These are phyloP conservation scores for Alternaria metachromatica DNA, from an alignment of 2,329 filamentous ascomycete genomes.

Conservation along the genomic window DNA sequence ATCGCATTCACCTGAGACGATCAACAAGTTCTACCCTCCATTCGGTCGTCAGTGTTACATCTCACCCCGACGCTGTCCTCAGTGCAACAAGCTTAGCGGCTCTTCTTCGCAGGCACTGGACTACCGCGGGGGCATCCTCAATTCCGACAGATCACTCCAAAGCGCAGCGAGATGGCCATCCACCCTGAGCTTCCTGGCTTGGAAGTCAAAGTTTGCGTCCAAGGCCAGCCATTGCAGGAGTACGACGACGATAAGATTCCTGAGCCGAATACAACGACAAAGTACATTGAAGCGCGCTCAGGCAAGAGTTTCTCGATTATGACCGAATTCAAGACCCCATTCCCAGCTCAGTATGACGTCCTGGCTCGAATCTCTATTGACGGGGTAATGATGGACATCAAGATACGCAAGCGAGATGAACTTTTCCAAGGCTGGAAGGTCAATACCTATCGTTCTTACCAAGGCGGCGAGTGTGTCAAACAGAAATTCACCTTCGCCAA, in stretches of 20 bases:
- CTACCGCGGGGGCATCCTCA: not conserved
- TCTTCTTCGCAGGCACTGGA: not conserved
- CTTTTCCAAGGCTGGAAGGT: not conserved
- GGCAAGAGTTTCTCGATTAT: conserved; percentile 3
- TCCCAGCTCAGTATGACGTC: not conserved
- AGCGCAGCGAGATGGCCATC: conserved; percentile 13
- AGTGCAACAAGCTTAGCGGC: not conserved
- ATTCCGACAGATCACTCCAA: not conserved
- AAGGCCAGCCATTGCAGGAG: conserved; percentile 7
- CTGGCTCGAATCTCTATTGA: not conserved
- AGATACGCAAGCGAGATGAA: not conserved
- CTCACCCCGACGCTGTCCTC: not conserved
- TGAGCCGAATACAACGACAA: too few relatives aligned
- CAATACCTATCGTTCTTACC: not conserved
- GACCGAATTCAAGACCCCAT: not conserved
- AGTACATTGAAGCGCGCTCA: conserved; percentile 13
- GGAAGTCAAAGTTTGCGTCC: conserved; percentile 15
- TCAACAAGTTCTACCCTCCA: too few relatives aligned
- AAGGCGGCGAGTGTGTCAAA: not conserved
- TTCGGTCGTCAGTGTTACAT: not conserved
- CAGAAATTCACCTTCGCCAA: conserved; percentile 10
- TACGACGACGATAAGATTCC: conserved; percentile 8
- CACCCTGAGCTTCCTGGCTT: not conserved
- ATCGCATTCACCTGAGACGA: not conserved
- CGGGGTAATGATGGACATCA: not conserved